Percentiles rank a stretch among this genome's conserved stretches.
phyloP scores from a whole-genome alignment of 768 basidiomycete species.

The Termitomyces sp. region DNA sequence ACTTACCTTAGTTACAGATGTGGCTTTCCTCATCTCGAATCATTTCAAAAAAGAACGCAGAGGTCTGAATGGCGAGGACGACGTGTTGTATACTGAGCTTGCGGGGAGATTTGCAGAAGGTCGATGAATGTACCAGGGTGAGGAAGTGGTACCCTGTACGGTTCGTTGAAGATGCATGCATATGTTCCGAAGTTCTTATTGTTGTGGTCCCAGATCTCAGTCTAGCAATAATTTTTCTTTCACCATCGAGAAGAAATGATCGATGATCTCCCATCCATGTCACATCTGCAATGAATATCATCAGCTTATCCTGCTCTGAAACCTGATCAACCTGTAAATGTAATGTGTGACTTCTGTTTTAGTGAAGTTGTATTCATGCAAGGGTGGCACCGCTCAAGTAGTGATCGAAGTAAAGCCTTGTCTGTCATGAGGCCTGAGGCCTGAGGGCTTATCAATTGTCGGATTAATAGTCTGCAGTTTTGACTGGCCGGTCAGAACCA shows the following conservation, averaged over 20 bases:
- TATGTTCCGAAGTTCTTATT: neutral
- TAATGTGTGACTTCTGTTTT: too few relatives aligned
- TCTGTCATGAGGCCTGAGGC: too few relatives aligned
- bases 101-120: constrained; percentile 18
- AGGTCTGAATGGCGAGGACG: constrained; percentile 24
- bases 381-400: too few relatives aligned
- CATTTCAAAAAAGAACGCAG: constrained; percentile 66
- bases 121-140: neutral
- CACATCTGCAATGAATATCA: neutral
- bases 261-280: too few relatives aligned
- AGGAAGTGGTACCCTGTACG: neutral
- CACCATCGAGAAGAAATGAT: too few relatives aligned
- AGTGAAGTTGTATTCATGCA: too few relatives aligned
- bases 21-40: constrained; percentile 83
- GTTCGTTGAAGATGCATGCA: neutral
- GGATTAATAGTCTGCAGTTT: too few relatives aligned
- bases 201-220: neutral
- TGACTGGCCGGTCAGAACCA: too few relatives aligned
- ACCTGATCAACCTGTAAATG: neutral
- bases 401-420: too few relatives aligned
- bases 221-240: too few relatives aligned
- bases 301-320: neutral
- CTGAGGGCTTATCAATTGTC: too few relatives aligned
- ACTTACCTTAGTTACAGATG: constrained; percentile 37
- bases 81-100: constrained; percentile 32